Conservation (phyloP, 257 asterid species). For the Solanum pimpinellifolium region DNA sequence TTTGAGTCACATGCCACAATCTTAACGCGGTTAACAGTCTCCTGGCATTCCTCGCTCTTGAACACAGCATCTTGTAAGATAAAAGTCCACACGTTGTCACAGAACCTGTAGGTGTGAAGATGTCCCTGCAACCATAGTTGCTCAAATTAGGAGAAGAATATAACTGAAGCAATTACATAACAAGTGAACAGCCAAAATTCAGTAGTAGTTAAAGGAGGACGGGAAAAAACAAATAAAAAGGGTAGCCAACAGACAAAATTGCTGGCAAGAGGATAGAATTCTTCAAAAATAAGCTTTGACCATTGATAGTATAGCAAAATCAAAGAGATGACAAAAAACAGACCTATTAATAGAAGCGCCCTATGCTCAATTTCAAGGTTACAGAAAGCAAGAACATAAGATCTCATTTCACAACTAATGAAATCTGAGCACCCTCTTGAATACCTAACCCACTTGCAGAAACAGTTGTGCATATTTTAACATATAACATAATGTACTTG, state of each 20-base stretch:
- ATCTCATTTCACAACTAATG: neutral
- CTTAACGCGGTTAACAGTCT: constrained; percentile 55
- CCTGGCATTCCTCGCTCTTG: constrained; percentile 73
- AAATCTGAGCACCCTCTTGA: neutral
- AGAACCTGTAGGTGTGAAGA: constrained; percentile 90
- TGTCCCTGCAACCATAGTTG: constrained; percentile 53
- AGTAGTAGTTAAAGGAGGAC: neutral
- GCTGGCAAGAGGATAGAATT: neutral
- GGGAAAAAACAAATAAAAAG: neutral
- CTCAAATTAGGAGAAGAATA: neutral
- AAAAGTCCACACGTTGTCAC: constrained; percentile 96
- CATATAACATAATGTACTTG: neutral
- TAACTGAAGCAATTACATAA: neutral
- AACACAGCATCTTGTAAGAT: constrained; percentile 73
- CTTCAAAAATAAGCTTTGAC: neutral
- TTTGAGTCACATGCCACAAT: constrained; percentile 90
- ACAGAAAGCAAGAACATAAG: neutral
- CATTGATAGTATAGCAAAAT: neutral
- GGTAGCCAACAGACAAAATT: neutral
- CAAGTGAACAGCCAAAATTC: neutral
- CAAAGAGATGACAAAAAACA: neutral
- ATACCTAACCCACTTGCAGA: neutral
- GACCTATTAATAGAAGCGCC: neutral
- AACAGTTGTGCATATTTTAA: neutral
- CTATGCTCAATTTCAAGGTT: neutral